These are phyloP conservation scores for Phytophthora citricola DNA, from an alignment of 352 stramenopile genomes.

Conservation along the genomic window DNA sequence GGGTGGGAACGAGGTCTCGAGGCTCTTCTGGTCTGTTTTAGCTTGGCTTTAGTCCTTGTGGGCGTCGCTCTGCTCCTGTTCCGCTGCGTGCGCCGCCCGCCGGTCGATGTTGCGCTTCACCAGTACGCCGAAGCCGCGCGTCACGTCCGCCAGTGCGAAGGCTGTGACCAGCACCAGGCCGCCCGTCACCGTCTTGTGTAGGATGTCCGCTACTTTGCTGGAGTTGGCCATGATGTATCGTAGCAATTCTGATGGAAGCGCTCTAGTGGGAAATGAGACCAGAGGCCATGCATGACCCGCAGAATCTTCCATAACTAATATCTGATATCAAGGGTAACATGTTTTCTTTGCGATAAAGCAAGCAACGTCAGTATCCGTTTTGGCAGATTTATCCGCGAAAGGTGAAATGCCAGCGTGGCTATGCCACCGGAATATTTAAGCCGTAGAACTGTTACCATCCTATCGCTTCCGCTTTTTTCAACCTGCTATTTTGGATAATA, in stretches of 20 bases:
- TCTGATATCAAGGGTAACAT: neutral
- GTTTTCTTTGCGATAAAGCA: too few species aligned
- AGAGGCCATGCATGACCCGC: conserved; percentile 10
- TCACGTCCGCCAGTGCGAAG: conserved; percentile 77
- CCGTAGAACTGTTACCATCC: too few species aligned
- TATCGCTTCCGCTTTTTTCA: too few species aligned
- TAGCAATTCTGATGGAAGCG: conserved; percentile 17
- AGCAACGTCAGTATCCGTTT: conserved; percentile 21
- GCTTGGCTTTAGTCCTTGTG: conserved; percentile 38
- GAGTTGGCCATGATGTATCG: conserved; percentile 24
- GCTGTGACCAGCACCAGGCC: conserved; percentile 75
- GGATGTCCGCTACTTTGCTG: conserved; percentile 63
- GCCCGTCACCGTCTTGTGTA: conserved; percentile 84
- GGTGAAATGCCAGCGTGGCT: conserved; percentile 4
- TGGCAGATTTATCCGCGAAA: neutral
- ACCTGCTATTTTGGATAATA: too few species aligned
- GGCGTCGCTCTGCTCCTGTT: conserved; percentile 27
- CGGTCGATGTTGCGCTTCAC: conserved; percentile 84
- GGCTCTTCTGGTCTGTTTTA: neutral
- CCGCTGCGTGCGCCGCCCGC: conserved; percentile 32
- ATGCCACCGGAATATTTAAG: conserved; percentile 17
- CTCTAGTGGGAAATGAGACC: conserved; percentile 18
- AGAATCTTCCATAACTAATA: neutral
- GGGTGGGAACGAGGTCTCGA: conserved; percentile 9
- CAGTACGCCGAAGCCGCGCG: conserved; percentile 78